Base-by-base conservation (phyloP, 139 green algal genomes). In the Monoraphidium neglectum region DNA sequence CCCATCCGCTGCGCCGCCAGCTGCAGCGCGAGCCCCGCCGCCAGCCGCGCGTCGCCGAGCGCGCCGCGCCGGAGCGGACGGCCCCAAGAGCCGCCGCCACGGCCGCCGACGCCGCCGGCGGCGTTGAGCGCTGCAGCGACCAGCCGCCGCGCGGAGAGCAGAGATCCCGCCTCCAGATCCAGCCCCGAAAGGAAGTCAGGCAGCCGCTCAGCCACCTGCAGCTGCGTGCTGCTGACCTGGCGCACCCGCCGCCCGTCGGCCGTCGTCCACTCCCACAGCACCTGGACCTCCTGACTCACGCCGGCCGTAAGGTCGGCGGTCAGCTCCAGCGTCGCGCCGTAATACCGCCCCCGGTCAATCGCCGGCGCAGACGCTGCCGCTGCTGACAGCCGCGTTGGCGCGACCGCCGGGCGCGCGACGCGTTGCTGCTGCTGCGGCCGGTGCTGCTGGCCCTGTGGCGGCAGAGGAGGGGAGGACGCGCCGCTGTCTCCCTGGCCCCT, bases 191-290 rank as follows among this genome's bases (percentile, higher is more conserved):
- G 51, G 43, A 69, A 77, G 40, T 40, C 57, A 13, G 30, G n/a
- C 1, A 77, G 60, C 16, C 72, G 36, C 57, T 77, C 72, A 32
- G 53, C 37, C 28, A 77, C 28, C 8, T 12, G 3, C 23, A 70
- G 35, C 6, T 30, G 60, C 5, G 68, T 60, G 43, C 43, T 70
- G 60, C 59, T 61, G 0, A 77, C 38, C 72, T 77, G 72, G 28
- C 72, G 59, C 23, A 70, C 32, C 21, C 72, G 62, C 49, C 72
- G 66, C 16, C 72, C 72, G 24, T 77, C 72, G 12, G 23, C 72
- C 12, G 72, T 35, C 3, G 59, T 77, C 72, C 72, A 77, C 60
- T 77, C 72, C 33, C 72, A 77, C 59, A 77, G 57, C 40, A 70
- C 60, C 40, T 77, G 72, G 30, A 77, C 72, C 59, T 77, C 60